These are phyloP conservation scores for Vanrija sp. DNA, from an alignment of 1,284 basidiomycete species.

Conservation along the genomic window DNA sequence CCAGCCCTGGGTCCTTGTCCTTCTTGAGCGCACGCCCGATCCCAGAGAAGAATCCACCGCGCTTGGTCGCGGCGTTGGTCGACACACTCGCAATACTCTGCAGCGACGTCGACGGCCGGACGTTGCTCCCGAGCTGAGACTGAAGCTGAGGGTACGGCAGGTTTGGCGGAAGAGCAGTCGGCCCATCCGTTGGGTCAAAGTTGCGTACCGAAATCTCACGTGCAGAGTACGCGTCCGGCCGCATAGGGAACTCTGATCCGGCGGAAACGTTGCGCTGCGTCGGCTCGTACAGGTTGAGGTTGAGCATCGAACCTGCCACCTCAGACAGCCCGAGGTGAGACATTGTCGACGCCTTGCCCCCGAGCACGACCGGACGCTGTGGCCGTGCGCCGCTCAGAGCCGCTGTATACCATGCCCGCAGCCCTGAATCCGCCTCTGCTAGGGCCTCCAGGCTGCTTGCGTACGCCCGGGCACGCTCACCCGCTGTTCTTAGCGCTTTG, in stretches of 20 bases:
- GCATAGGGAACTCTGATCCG: conserved; percentile 45
- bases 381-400: not conserved
- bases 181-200: conserved; percentile 39
- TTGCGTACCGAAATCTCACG: conserved; percentile 41
- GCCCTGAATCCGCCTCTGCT: conserved; percentile 68
- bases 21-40: conserved; percentile 35
- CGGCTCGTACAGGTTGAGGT: not conserved
- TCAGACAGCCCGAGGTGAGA: not conserved
- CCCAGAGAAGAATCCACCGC: conserved; percentile 27
- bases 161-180: conserved; percentile 52
- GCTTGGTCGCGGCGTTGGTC: conserved; percentile 20
- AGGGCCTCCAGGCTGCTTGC: conserved; percentile 80
- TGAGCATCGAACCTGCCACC: not conserved
- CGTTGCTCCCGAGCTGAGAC: conserved; percentile 9
- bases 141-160: conserved; percentile 70
- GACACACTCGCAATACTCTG: conserved; percentile 27
- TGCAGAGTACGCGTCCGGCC: conserved; percentile 42
- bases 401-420: conserved; percentile 62
- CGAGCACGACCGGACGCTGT: not conserved
- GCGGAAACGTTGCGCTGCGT: conserved; percentile 36
- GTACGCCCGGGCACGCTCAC: conserved; percentile 73
- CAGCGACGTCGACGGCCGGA: conserved; percentile 20
- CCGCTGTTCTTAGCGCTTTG: conserved; percentile 56
- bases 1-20: conserved; percentile 20
- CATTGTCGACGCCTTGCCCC: not conserved